Evolutionary conservation across 768 basidiomycete genomes (phyloP), one percentile per base, ranked within the genome.

Genomic region (Mycena polygramma): DNA sequence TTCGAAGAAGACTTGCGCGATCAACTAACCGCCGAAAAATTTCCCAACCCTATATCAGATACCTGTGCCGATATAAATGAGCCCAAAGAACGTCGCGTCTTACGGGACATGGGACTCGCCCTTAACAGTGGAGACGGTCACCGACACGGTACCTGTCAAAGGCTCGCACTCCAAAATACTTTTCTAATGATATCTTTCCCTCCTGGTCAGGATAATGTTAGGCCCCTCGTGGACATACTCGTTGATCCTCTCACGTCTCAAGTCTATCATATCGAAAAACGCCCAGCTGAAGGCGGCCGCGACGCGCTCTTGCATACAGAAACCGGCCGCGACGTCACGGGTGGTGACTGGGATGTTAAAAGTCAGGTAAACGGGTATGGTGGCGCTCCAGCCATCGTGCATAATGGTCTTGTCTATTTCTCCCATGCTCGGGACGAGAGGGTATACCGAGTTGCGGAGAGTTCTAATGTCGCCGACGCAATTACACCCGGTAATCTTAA

Each of bases 291-390:
- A 75, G 76, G 74, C 39, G 85, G 85, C 3, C 84, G 93, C 4
- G 82, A 76, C 59, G 89, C 90, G 1, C 79, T 94, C 26, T 86
- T 94, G 19, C 81, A 88, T 35, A 88, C 89, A 0, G 62, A 78
- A 30, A 79, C 80, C 7, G 80, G 82, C 24, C 77, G 78, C 49
- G 93, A 94, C 55, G 75, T 92, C 26, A 83, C 90, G 15, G 85
- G 85, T 2, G 75, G 80, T 39, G 84, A 82, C 0, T 92, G 87
- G 84, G 91, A 91, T 76, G 88, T 88, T 5, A 83, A 87, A 39
- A 84, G 84, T 0, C 76, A 83, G n/a, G 90, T 92, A 2, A 87
- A 92, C 41, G 91, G 91, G 75, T 92, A 92, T 64, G 91, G 92
- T 2, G 91, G 91, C 17, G 89, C 83, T 8, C 81, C 88, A 2